Percentiles rank a stretch among this genome's conserved stretches.
Conservation (phyloP, 2,329 filamentous ascomycete genomes). For the Xylariaceae sp. region DNA sequence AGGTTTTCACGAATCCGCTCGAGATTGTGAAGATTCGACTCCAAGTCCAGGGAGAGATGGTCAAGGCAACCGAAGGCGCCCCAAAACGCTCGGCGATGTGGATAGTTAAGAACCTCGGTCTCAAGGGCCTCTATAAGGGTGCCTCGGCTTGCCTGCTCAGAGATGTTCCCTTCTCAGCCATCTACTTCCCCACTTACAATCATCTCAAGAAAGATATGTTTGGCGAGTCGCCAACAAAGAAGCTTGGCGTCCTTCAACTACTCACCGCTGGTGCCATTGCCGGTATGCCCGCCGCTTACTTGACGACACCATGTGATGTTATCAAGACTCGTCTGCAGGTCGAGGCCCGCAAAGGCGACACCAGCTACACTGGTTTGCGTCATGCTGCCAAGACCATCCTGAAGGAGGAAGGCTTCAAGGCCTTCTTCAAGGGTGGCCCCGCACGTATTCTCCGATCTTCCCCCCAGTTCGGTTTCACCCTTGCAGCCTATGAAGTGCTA, state of each 20-base stretch:
- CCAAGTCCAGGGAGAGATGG: conserved; percentile 93
- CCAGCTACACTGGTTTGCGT: conserved; percentile 76
- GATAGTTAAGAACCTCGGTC: conserved; percentile 93
- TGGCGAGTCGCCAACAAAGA: conserved; percentile 80
- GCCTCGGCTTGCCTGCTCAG: conserved; percentile 89
- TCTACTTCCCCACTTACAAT: conserved; percentile 96
- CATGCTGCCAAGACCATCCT: conserved; percentile 80
- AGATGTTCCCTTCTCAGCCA: conserved; percentile 95
- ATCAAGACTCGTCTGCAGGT: conserved; percentile 99
- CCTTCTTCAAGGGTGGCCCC: conserved; percentile 98
- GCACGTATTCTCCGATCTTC: conserved; percentile 92
- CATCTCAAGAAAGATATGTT: conserved; percentile 94
- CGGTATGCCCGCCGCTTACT: conserved; percentile 85
- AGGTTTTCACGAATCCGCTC: conserved; percentile 92
- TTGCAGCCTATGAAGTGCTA: conserved; percentile 89
- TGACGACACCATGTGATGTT: conserved; percentile 95
- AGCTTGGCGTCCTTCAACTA: conserved; percentile 83
- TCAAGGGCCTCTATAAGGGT: conserved; percentile 94
- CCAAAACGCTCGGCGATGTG: conserved; percentile 92
- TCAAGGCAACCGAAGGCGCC: conserved; percentile 75
- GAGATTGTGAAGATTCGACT: conserved; percentile 99
- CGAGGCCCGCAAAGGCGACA: conserved; percentile 92
- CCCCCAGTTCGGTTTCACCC: conserved; percentile 95
- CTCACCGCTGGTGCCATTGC: conserved; percentile 92
- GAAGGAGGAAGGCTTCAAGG: conserved; percentile 87